Base-by-base conservation (phyloP, 371 early-diverging fungal genomes). In the Actinomortierella wolfii region DNA sequence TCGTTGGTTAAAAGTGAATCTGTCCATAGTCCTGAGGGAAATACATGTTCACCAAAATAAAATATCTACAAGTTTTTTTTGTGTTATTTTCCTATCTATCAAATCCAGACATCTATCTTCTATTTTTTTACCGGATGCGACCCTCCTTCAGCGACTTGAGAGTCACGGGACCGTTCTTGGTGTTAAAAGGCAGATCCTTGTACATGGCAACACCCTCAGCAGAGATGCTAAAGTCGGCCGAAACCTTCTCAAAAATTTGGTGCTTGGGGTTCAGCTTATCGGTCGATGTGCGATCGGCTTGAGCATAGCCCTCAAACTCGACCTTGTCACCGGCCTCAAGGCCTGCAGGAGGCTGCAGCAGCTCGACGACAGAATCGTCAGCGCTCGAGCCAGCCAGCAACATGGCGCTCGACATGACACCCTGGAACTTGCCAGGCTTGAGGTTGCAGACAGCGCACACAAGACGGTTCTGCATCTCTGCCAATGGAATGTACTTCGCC, bases 361-460 rank as follows among this genome's bases (percentile, higher is more conserved):
- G 26, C 49, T 79, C 79, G 0, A 86, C 76, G 7, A 49, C 42
- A 15, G 68, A 57, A 43, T 62, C 50, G 28, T 76, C 63, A 34
- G 73, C 13, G 4, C 55, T 54, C 2, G 79, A 76, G 23, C 83
- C 84, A 39, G 85, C 84, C 3, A 87, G 49, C 29, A 87, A 40
- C 86, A 87, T 86, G 28, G 84, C 88, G 29, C 82, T 75, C 0
- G 86, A 86, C 14, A 78, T 51, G 0, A 86, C 79, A 1, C 88
- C 88, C 53, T 84, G 66, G 62, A 87, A 85, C 56, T 77, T 78
- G 44, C 81, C 81, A 5, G 87, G 81, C 62, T 86, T 86, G 68
- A 86, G 59, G 59, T 86, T 86, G 59, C 74, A 67, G 9, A 86
- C 83, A 2, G 83, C 84, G 34, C 84, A 62, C 0, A 85, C 86